Evolutionary conservation across 257 asterid genomes (phyloP).

Genomic region (Nicotiana paniculata): DNA sequence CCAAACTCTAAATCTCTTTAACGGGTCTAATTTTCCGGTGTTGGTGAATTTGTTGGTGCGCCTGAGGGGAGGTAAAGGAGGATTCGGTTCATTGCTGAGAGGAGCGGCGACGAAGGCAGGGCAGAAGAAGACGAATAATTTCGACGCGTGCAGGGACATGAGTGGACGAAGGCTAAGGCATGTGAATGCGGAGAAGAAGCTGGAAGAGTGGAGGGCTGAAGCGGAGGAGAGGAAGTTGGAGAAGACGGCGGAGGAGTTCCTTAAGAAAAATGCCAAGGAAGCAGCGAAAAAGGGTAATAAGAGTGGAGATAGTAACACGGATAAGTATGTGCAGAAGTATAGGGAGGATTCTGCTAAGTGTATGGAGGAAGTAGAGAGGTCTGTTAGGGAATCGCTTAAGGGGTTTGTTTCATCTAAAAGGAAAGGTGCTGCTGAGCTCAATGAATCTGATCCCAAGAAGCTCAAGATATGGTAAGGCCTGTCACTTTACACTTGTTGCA

Average conservation of each 20-base stretch:
- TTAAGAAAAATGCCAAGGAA: slow-evolving; percentile 71
- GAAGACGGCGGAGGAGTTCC: slow-evolving; percentile 80
- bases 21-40: slow-evolving; percentile 28
- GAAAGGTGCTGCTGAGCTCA: slow-evolving; percentile 25
- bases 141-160: slow-evolving; percentile 98
- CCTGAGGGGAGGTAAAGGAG: slow-evolving; percentile 96
- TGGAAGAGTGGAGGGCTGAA: slow-evolving; percentile 92
- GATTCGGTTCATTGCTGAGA: slow-evolving; percentile 84
- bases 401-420: slow-evolving; percentile 47
- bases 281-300: slow-evolving; percentile 43
- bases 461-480: slow-evolving; percentile 63
- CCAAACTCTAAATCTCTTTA: slow-evolving; percentile 25
- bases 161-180: slow-evolving; percentile 96
- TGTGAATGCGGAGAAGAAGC: slow-evolving; percentile 94
- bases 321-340: slow-evolving; percentile 81
- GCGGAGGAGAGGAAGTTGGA: slow-evolving; percentile 86
- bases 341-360: slow-evolving; percentile 78
- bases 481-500: not conserved
- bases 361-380: slow-evolving; percentile 74
- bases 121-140: slow-evolving; percentile 91
- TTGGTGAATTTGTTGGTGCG: slow-evolving; percentile 48
- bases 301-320: slow-evolving; percentile 29
- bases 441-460: slow-evolving; percentile 40
- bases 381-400: slow-evolving; percentile 67
- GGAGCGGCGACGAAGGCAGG: slow-evolving; percentile 99